These are phyloP conservation scores for Pseudocercospora pini-densiflorae DNA, from an alignment of 2,329 filamentous ascomycete genomes.

Conservation along the genomic window DNA sequence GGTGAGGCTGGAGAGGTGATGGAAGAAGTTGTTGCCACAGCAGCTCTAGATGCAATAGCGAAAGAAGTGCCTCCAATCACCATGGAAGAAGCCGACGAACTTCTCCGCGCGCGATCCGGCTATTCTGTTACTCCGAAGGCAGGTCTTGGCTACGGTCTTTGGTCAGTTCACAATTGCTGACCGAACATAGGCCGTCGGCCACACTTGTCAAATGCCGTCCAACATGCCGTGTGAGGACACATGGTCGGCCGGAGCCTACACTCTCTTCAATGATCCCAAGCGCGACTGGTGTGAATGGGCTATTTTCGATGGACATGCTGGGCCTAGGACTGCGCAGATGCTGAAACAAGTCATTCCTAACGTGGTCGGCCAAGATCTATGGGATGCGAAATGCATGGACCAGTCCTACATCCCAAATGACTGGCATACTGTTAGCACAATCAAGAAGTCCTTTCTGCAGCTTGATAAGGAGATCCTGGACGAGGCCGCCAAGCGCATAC, in stretches of 20 bases:
- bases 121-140: slow-evolving; percentile 31
- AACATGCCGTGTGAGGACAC: slow-evolving; percentile 40
- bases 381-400: slow-evolving; percentile 26
- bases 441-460: slow-evolving; percentile 46
- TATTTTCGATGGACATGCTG: slow-evolving; percentile 50
- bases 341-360: slow-evolving; percentile 32
- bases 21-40: slow-evolving; percentile 27
- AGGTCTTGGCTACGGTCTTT: neutral
- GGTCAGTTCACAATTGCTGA: neutral
- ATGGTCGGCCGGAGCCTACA: slow-evolving; percentile 28
- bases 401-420: slow-evolving; percentile 32
- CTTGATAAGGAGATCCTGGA: slow-evolving; percentile 46
- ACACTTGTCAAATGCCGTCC: slow-evolving; percentile 33
- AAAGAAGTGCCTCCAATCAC: slow-evolving; percentile 28
- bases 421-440: slow-evolving; percentile 39
- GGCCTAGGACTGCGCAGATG: slow-evolving; percentile 35
- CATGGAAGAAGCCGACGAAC: slow-evolving; percentile 27
- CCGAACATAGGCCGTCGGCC: slow-evolving; percentile 26
- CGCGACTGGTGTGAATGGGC: slow-evolving; percentile 42
- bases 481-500: slow-evolving; percentile 26
- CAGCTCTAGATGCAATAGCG: slow-evolving; percentile 25
- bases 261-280: slow-evolving; percentile 27
- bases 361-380: slow-evolving; percentile 30
- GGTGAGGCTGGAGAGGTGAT: slow-evolving; percentile 18
- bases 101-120: slow-evolving; percentile 29